Conservation (phyloP, 352 stramenopile species). For the Pythium myriotylum region DNA sequence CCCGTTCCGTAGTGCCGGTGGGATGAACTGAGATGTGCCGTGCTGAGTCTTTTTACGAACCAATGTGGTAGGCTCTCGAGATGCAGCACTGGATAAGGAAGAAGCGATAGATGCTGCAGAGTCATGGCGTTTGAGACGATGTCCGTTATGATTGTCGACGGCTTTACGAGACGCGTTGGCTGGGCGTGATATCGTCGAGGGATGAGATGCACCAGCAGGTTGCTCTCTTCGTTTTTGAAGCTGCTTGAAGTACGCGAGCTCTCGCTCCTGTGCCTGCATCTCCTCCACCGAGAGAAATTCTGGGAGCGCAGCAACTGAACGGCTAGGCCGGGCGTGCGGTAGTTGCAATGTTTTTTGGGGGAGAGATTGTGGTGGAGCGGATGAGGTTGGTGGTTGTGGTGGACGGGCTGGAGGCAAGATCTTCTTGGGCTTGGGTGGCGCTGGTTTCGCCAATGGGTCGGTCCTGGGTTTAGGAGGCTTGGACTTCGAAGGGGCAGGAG, state of each 20-base stretch:
- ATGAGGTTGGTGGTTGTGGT: neutral
- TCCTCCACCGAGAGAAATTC: conserved; percentile 51
- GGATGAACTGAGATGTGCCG: neutral
- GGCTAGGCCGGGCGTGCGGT: conserved; percentile 16
- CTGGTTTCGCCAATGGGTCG: neutral
- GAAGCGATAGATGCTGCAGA: conserved; percentile 5
- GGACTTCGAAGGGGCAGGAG: neutral
- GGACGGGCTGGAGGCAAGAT: neutral
- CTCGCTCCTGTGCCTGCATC: conserved; percentile 52
- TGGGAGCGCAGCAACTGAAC: conserved; percentile 25
- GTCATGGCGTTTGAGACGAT: conserved; percentile 9
- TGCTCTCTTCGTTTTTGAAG: conserved; percentile 32
- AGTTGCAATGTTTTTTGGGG: neutral
- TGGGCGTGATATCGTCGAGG: neutral
- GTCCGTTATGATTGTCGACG: neutral
- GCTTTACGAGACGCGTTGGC: conserved; percentile 9
- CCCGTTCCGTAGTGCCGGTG: conserved; percentile 6
- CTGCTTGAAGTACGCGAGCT: conserved; percentile 42
- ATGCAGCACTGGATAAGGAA: conserved; percentile 1
- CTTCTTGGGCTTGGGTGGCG: neutral
- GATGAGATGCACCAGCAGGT: neutral
- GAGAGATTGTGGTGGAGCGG: neutral
- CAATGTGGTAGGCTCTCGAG: conserved; percentile 5
- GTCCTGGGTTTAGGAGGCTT: neutral
- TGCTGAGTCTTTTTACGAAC: neutral